Evolutionary conservation across 495 filamentous ascomycete genomes (phyloP), one percentile per base, ranked within the genome.

Genomic region (Choiromyces venosus): DNA sequence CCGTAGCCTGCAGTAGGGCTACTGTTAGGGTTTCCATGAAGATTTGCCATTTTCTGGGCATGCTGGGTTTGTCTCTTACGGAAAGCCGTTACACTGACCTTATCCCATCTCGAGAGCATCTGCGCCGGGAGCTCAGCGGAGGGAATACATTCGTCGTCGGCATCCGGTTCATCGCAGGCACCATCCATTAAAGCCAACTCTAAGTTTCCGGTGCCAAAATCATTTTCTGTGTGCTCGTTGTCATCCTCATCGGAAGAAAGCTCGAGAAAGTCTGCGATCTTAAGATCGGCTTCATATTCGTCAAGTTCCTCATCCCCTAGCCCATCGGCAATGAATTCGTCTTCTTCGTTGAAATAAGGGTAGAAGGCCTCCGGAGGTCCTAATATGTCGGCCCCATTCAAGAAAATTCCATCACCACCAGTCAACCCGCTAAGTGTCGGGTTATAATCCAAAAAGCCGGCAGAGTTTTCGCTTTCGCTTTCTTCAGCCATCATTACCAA

Each of bases 71-170:
- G 79, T 33, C 79, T 73, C 70, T 81, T 81, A 36, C 79, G 71
- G 61, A 81, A 81, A 8, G 79, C 78, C 36, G 79, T 81, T 44
- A 81, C 79, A n/a, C 76, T 70, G 37, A 81, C 79, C 61, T 81
- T 74, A 46, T 81, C 79, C 79, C 79, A 81, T 33, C 74, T 71
- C 16, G 71, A 73, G 42, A 81, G 71, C 76, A 81, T 78, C 37
- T 71, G 70, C 35, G 75, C 79, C 39, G 76, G 73, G 44, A 71
- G 64, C n/a, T 81, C 72, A 2, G 52, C 39, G 21, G 72, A 21
- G 42, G 75, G 75, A 39, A 56, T 29, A 16, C 75, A 73, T 70
- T 79, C 70, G 4, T 81, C 73, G 16, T 72, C 79, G 12, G 76
- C 72, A 38, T 74, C 76, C 5, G 66, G 72, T 35, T 74, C 73